Percentiles rank a stretch among this genome's conserved stretches.
phyloP scores from a whole-genome alignment of 108 stramenopile genomes.

The Cyclotella sp. region DNA sequence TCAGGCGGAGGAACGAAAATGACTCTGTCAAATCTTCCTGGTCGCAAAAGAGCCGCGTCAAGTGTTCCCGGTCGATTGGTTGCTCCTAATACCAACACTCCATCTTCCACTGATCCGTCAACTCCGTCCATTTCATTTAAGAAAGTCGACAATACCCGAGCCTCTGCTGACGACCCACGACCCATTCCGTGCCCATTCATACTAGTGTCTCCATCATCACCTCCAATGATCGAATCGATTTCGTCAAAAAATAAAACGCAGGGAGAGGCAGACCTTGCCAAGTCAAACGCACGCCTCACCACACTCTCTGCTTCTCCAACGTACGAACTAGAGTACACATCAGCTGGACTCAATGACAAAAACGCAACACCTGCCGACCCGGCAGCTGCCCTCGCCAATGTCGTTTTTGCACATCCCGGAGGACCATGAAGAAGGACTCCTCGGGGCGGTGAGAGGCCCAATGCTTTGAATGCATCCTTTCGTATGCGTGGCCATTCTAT shows the following conservation, averaged over 20 bases:
- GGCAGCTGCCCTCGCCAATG: constrained; percentile 95
- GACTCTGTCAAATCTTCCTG: constrained; percentile 91
- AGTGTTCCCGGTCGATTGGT: constrained; percentile 94
- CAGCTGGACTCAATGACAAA: constrained; percentile 92
- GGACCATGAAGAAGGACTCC: constrained; percentile 96
- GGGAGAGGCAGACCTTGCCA: constrained; percentile 93
- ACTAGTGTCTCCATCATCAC: constrained; percentile 35
- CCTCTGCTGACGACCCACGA: constrained; percentile 83
- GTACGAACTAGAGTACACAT: constrained; percentile 94
- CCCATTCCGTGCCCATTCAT: constrained; percentile 60
- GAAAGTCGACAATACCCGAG: constrained; percentile 92
- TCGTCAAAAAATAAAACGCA: constrained; percentile 99
- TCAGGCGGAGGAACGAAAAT: constrained; percentile 96
- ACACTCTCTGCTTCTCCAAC: constrained; percentile 98
- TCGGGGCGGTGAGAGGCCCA: constrained; percentile 72
- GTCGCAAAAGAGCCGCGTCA: constrained; percentile 95
- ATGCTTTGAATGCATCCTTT: constrained; percentile 50
- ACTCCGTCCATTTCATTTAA: constrained; percentile 99
- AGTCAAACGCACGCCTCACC: constrained; percentile 90
- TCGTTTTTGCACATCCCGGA: constrained; percentile 97
- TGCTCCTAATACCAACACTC: constrained; percentile 94
- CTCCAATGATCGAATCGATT: constrained; percentile 93
- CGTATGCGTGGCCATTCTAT: constrained; percentile 85
- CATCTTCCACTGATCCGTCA: constrained; percentile 73
- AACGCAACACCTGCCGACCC: constrained; percentile 93